Evolutionary conservation across 164 flowering plant genomes (phyloP).

Genomic region (Annona squamosa): DNA sequence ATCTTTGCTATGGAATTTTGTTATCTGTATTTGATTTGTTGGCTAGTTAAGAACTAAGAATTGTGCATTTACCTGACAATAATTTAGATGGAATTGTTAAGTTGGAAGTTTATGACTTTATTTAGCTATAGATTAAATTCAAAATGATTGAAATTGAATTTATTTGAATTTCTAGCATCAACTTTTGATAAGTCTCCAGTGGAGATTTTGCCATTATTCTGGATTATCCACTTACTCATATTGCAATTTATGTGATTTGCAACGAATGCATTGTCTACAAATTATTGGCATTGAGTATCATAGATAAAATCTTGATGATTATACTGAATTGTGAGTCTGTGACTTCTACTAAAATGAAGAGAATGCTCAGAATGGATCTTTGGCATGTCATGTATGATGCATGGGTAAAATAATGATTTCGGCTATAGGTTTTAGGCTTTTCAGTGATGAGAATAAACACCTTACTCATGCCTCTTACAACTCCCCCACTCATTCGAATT

Average conservation of each 20-base stretch:
- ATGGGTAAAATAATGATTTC: conserved; percentile 36
- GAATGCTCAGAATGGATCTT: conserved; percentile 75
- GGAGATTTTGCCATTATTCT: no score
- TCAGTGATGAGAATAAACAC: no score
- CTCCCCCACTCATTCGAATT: no score
- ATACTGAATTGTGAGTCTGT: not conserved
- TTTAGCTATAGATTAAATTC: no score
- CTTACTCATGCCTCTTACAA: no score
- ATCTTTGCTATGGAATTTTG: not conserved
- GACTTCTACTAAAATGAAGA: conserved; percentile 30
- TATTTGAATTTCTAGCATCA: not conserved
- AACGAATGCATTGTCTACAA: not conserved
- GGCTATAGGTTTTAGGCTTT: not conserved
- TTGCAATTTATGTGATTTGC: not conserved
- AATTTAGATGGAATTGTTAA: no score
- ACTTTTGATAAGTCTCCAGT: no score
- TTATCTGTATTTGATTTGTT: not conserved
- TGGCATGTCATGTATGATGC: conserved; percentile 93
- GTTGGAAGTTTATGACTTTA: not conserved
- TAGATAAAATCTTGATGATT: no score
- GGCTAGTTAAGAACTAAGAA: not conserved
- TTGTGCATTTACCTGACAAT: not conserved
- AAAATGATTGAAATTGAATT: not conserved
- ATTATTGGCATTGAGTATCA: no score
- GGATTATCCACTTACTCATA: no score